Percentiles rank a stretch among this genome's conserved stretches.
These are phyloP conservation scores for Dentipellis fragilis DNA, from an alignment of 768 basidiomycete species.

Conservation along the genomic window DNA sequence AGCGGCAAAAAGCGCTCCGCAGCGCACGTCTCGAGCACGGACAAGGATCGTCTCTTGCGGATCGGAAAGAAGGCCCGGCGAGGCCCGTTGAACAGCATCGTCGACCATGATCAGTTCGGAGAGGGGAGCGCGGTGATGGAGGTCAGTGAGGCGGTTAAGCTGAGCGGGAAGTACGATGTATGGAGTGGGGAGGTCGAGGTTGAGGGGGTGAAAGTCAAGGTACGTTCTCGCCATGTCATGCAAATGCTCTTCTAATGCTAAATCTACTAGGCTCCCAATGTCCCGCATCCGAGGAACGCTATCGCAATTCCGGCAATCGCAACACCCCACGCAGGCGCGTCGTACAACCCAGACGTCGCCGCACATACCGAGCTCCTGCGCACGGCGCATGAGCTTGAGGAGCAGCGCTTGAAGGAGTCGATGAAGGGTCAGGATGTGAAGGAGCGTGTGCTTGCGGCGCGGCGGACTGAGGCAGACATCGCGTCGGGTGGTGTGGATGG, in stretches of 20 bases:
- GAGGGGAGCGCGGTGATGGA: constrained; percentile 57
- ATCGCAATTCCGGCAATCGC: constrained; percentile 59
- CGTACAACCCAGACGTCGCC: constrained; percentile 77
- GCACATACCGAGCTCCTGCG: constrained; percentile 65
- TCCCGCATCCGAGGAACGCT: constrained; percentile 33
- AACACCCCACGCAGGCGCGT: constrained; percentile 73
- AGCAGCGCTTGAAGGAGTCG: constrained; percentile 40
- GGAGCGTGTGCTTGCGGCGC: constrained; percentile 43
- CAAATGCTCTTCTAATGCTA: background rate
- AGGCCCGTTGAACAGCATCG: constrained; percentile 62
- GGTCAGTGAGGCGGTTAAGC: constrained; percentile 57
- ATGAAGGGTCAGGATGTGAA: constrained; percentile 45
- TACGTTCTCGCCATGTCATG: constrained; percentile 15
- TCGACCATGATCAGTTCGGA: constrained; percentile 60
- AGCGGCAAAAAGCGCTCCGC: constrained; percentile 24
- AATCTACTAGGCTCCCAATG: constrained; percentile 36
- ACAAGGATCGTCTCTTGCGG: constrained; percentile 66
- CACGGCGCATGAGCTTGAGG: constrained; percentile 58
- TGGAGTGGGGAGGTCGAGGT: constrained; percentile 39
- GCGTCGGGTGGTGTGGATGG: constrained; percentile 38
- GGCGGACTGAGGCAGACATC: constrained; percentile 20
- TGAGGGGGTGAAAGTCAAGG: constrained; percentile 42
- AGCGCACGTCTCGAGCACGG: constrained; percentile 40
- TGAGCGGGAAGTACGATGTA: constrained; percentile 57
- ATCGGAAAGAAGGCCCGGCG: constrained; percentile 65